These are phyloP conservation scores for Aspergillus biplanus DNA, from an alignment of 495 filamentous ascomycete species.

Conservation along the genomic window DNA sequence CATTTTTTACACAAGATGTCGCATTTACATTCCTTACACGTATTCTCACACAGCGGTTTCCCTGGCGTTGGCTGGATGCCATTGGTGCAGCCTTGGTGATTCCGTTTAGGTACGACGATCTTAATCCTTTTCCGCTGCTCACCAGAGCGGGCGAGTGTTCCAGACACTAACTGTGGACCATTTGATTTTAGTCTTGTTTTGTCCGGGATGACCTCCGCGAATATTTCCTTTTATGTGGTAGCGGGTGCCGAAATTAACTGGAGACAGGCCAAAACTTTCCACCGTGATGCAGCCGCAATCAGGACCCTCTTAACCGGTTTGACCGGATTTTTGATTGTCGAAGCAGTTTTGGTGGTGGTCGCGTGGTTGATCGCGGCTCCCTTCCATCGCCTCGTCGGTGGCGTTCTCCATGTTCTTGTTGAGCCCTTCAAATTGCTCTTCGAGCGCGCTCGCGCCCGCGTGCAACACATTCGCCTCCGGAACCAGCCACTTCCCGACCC, in stretches of 20 bases:
- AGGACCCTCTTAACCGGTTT: constrained; percentile 43
- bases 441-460: constrained; percentile 20
- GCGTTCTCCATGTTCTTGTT: constrained; percentile 35
- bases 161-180: constrained; percentile 1
- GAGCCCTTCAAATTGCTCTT: constrained; percentile 34
- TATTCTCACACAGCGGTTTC: constrained; percentile 31
- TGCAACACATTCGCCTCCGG: constrained; percentile 17
- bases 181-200: constrained; percentile 33
- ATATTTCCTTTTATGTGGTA: constrained; percentile 40
- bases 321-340: constrained; percentile 41
- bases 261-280: constrained; percentile 39
- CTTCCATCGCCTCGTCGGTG: constrained; percentile 33
- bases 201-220: constrained; percentile 42
- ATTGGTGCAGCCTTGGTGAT: constrained; percentile 30
- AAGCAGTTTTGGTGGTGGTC: constrained; percentile 28
- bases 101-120: constrained; percentile 39
- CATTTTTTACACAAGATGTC: constrained; percentile 48
- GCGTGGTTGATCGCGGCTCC: constrained; percentile 29
- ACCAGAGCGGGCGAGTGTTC: neutral
- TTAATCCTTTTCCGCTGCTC: neutral
- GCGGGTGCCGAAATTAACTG: constrained; percentile 48
- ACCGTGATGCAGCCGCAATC: constrained; percentile 40
- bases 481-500: constrained; percentile 32
- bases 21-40: constrained; percentile 36
- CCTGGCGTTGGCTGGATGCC: constrained; percentile 29